phyloP scores from a whole-genome alignment of 441 rosid species.

The Jatropha multifida region DNA sequence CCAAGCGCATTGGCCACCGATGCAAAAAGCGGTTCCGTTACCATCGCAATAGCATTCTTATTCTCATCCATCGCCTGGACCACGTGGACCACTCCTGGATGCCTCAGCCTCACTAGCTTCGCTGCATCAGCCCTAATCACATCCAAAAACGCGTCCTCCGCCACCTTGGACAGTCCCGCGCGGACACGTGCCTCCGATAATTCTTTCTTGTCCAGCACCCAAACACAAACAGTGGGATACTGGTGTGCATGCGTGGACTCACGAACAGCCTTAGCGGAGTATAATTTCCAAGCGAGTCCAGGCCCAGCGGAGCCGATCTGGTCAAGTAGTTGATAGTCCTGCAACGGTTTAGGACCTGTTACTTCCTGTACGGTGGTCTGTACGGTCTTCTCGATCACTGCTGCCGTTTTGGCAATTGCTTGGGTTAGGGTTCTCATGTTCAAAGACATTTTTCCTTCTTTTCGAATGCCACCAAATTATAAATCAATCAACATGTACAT shows the following conservation, averaged over 20 bases:
- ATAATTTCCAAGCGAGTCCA: constrained; percentile 83
- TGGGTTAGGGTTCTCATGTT: constrained; percentile 90
- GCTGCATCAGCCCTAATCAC: constrained; percentile 77
- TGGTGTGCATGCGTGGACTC: constrained; percentile 73
- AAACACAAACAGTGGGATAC: constrained; percentile 85
- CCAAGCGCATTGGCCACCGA: constrained; percentile 89
- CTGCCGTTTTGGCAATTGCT: constrained; percentile 90
- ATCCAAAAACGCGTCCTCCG: constrained; percentile 79
- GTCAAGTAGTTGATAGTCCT: constrained; percentile 77
- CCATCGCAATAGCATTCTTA: constrained; percentile 96
- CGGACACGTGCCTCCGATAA: constrained; percentile 73
- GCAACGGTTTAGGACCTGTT: constrained; percentile 87
- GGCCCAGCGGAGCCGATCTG: constrained; percentile 99
- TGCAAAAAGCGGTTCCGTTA: constrained; percentile 84
- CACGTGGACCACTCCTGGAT: constrained; percentile 95
- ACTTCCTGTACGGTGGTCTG: constrained; percentile 97
- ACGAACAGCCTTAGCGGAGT: constrained; percentile 69
- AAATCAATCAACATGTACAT: not conserved
- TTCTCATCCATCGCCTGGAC: constrained; percentile 93
- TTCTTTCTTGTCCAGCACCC: constrained; percentile 85
- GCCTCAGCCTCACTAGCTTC: constrained; percentile 77
- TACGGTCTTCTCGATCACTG: constrained; percentile 89
- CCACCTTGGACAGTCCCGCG: constrained; percentile 70
- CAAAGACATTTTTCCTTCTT: constrained; percentile 46
- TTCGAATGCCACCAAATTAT: not conserved